Base-by-base conservation (phyloP, 2,329 filamentous ascomycete species). In the Ophiostoma tasmaniense region DNA sequence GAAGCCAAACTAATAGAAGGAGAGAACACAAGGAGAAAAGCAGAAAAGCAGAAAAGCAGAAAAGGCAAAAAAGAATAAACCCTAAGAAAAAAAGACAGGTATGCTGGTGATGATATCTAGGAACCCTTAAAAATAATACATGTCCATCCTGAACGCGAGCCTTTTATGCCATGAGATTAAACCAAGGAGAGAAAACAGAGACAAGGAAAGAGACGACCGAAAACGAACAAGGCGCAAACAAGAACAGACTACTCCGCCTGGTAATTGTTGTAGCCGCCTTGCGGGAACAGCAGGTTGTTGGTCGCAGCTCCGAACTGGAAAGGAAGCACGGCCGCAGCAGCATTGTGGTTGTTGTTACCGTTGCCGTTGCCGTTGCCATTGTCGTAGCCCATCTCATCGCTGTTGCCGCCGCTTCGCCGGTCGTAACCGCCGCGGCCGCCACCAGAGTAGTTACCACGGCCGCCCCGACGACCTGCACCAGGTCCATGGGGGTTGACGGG, bases 261-360 rank as follows among this genome's bases (percentile, higher is more conserved):
- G 5, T 65, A 42, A 10, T 28, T 35, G 33, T 39, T 65, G 64
- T 30, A 42, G 22, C 37, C 35, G 35, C 64, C 37, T 28, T 42
- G 37, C 2, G 35, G 35, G 64, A 65, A 45, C 20, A 65, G 33
- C 61, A 64, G 11, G n/a, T 45, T 45, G 35, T 65, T 65, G 11
- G 35, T 28, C 7, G 35, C 64, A 13, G 39, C 64, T 11, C 64
- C 64, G 28, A 39, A 66, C 25, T 66, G 80, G 80, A 66, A 82
- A 78, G 5, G 75, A 76, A n/a, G 77, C 71, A 7, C 76, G 17
- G 77, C 72, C 3, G 79, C 74, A 5, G 77, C 74, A 1, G 74
- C 67, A 5, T 52, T 67, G 1, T 65, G 68, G 33, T 62, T 67
- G 42, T 33, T 72, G 62, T 75, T 75, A 37, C 75, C 70, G 33